Evolutionary conservation across 2,329 filamentous ascomycete genomes (phyloP).

Genomic region (Ceratocystis destructans): DNA sequence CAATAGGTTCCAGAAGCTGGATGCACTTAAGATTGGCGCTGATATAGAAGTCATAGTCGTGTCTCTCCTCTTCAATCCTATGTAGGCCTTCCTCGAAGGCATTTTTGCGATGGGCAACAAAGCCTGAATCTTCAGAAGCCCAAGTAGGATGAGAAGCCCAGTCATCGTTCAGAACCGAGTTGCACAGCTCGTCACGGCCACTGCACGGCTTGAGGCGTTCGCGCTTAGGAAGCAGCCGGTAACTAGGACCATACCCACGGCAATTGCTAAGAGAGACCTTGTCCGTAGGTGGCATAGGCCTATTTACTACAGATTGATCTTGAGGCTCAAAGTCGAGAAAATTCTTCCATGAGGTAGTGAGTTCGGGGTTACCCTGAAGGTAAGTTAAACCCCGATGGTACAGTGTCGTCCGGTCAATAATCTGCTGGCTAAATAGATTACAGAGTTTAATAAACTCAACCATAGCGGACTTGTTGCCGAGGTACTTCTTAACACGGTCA

Average conservation of each 20-base stretch:
- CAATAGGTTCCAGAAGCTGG: conserved; percentile 86
- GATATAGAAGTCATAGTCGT: conserved; percentile 98
- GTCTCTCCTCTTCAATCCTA: conserved; percentile 91
- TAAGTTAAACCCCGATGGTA: conserved; percentile 73
- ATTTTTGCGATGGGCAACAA: conserved; percentile 96
- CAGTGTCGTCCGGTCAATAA: conserved; percentile 75
- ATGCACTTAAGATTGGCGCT: conserved; percentile 91
- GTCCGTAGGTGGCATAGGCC: conserved; percentile 58
- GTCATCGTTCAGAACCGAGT: conserved; percentile 85
- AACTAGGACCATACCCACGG: conserved; percentile 88
- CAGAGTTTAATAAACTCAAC: conserved; percentile 95
- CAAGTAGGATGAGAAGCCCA: conserved; percentile 98
- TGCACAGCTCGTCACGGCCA: conserved; percentile 87
- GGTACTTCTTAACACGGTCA: conserved; percentile 90
- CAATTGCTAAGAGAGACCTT: conserved; percentile 92
- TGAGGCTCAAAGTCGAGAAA: conserved; percentile 68
- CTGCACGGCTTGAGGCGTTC: conserved; percentile 86
- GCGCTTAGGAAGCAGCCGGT: conserved; percentile 77
- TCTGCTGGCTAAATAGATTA: conserved; percentile 84
- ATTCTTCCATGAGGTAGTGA: conserved; percentile 76
- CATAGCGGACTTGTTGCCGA: conserved; percentile 82
- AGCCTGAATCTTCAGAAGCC: conserved; percentile 95
- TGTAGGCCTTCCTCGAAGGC: conserved; percentile 87
- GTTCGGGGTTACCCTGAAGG: conserved; percentile 73
- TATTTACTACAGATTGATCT: conserved; percentile 67